phyloP scores from a whole-genome alignment of 257 asterid genomes.

The Perilla frutescens region DNA sequence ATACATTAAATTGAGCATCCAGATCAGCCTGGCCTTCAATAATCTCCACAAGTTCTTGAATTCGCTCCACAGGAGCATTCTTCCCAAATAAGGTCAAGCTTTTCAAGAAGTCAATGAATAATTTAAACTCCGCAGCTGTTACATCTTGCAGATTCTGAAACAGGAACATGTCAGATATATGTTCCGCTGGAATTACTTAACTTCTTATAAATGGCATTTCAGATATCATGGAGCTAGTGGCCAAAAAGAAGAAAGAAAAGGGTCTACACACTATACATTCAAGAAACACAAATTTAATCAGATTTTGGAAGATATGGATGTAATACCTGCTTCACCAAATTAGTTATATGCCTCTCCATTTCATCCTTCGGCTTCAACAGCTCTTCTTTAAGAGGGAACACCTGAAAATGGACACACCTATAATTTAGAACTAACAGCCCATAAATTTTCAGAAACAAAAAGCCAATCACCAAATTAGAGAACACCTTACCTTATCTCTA shows the following conservation, averaged over 20 bases:
- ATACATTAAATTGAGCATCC: constrained; percentile 89
- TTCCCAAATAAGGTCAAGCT: constrained; percentile 91
- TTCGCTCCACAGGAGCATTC: constrained; percentile 77
- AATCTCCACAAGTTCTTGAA: constrained; percentile 97
- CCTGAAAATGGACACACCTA: constrained; percentile 53
- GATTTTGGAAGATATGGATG: constrained; percentile 11
- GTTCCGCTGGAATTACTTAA: neutral
- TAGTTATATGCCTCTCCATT: constrained; percentile 88
- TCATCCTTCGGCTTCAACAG: constrained; percentile 82
- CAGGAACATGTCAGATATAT: constrained; percentile 28
- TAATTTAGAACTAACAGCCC: constrained; percentile 12
- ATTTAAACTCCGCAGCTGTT: constrained; percentile 82
- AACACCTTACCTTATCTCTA: constrained; percentile 72
- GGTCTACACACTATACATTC: neutral
- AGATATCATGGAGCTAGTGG: constrained; percentile 8
- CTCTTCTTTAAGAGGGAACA: constrained; percentile 85
- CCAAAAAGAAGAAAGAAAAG: neutral
- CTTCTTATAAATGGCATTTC: constrained; percentile 13
- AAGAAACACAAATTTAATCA: constrained; percentile 11
- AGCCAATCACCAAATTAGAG: neutral
- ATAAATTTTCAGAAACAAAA: constrained; percentile 2
- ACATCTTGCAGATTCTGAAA: constrained; percentile 95
- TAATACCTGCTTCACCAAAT: constrained; percentile 85
- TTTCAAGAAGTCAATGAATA: constrained; percentile 88
- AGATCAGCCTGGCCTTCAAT: constrained; percentile 98